A percentile compares a stretch with the other conserved stretches of the same genome.
Evolutionary conservation across 805 yeast genomes (phyloP).

Genomic region (Pichia phayaonensis): DNA sequence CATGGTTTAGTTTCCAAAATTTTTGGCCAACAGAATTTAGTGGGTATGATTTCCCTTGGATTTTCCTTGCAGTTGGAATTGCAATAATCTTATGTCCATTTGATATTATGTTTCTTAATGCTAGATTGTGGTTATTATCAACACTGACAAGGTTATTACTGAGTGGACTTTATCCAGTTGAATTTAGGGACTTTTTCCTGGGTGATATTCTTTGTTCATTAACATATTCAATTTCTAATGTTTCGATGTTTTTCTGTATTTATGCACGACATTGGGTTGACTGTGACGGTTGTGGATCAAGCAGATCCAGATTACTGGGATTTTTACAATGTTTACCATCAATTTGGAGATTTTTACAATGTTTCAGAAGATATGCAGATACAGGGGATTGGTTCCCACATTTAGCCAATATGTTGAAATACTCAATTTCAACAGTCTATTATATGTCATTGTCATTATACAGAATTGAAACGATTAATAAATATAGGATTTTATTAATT

Average conservation of each 20-base stretch:
- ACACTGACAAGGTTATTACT: conserved; percentile 65
- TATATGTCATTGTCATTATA: conserved; percentile 70
- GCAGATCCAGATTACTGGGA: conserved; percentile 70
- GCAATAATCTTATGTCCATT: conserved; percentile 54
- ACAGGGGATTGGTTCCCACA: conserved; percentile 97
- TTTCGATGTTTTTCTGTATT: conserved; percentile 79
- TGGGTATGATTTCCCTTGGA: conserved; percentile 73
- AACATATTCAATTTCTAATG: conserved; percentile 80
- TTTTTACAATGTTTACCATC: conserved; percentile 79
- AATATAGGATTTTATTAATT: conserved; percentile 53
- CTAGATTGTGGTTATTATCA: conserved; percentile 71
- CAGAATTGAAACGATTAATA: conserved; percentile 47
- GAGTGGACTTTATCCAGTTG: conserved; percentile 90
- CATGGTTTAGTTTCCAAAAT: conserved; percentile 69
- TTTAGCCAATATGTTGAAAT: conserved; percentile 79
- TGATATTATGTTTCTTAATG: conserved; percentile 43
- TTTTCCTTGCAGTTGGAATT: conserved; percentile 51
- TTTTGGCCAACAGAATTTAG: conserved; percentile 56
- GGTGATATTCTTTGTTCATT: conserved; percentile 89
- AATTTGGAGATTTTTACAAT: conserved; percentile 85
- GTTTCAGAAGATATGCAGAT: conserved; percentile 84
- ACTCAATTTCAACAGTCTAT: conserved; percentile 56
- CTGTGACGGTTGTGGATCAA: conserved; percentile 61
- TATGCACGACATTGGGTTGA: conserved; percentile 68
- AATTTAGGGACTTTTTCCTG: conserved; percentile 85